phyloP scores from a whole-genome alignment of 345 rosid species.

The Passiflora organensis region DNA sequence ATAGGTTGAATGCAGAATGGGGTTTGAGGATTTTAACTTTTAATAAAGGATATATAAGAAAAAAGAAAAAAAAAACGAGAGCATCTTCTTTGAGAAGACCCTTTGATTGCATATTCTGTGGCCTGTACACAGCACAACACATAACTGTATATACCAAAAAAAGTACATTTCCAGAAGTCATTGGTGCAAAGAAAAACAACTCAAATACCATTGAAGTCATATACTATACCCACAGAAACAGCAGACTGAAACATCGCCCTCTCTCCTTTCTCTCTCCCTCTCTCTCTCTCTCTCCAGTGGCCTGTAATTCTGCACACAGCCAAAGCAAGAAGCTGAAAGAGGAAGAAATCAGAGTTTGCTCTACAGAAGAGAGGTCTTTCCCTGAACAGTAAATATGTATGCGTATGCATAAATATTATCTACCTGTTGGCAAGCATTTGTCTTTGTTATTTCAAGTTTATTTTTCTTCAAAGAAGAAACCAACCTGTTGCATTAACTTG shows the following conservation, averaged over 20 bases:
- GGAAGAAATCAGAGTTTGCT: too few species aligned
- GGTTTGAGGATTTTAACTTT: too few species aligned
- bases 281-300: not conserved
- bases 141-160: conserved; percentile 10
- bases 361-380: too few species aligned
- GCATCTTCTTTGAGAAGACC: not conserved
- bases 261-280: conserved; percentile 7
- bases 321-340: too few species aligned
- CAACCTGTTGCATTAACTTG: too few species aligned
- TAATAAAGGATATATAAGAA: conserved; percentile 3
- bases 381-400: too few species aligned
- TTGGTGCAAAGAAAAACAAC: not conserved
- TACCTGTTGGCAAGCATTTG: too few species aligned
- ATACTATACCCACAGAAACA: not conserved
- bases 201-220: conserved; percentile 8
- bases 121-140: conserved; percentile 1
- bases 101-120: not conserved
- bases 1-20: too few species aligned
- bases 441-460: too few species aligned
- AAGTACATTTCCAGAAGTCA: conserved; percentile 3
- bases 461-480: too few species aligned
- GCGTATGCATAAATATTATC: too few species aligned
- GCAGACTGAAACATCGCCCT: conserved; percentile 13
- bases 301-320: too few species aligned
- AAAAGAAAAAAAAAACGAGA: conserved; percentile 3